phyloP scores from a whole-genome alignment of 2,329 filamentous ascomycete genomes.

The Metarhizium anisopliae region DNA sequence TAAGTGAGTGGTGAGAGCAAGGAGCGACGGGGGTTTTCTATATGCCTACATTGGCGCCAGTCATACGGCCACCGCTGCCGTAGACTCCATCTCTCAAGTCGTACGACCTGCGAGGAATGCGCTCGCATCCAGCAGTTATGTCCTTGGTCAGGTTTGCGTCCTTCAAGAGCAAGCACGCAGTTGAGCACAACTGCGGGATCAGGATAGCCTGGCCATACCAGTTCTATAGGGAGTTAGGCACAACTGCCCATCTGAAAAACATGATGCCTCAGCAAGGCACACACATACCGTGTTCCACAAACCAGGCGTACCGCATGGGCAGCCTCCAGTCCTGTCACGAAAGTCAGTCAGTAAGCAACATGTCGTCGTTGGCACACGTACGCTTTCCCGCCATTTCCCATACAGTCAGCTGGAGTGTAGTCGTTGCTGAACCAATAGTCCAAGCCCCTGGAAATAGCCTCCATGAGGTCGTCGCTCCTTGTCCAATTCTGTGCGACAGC shows the following conservation, averaged over 20 bases:
- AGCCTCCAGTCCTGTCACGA: constrained; percentile 5
- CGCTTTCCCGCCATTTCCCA: constrained; percentile 11
- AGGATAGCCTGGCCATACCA: constrained; percentile 16
- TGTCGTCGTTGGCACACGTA: not conserved
- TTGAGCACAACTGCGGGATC: constrained; percentile 14
- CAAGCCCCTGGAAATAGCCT: constrained; percentile 11
- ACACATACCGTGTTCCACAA: constrained; percentile 13
- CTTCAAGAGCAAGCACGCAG: constrained; percentile 11
- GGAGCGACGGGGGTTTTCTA: not conserved
- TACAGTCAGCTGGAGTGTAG: constrained; percentile 11
- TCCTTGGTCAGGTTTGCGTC: constrained; percentile 10
- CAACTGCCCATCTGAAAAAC: not conserved
- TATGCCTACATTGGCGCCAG: constrained; percentile 12
- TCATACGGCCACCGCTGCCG: constrained; percentile 12
- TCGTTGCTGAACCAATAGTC: constrained; percentile 17
- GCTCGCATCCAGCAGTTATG: constrained; percentile 11
- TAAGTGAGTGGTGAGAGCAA: not conserved
- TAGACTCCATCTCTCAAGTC: constrained; percentile 11
- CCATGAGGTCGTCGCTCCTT: constrained; percentile 6
- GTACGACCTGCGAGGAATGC: constrained; percentile 13
- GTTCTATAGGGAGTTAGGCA: constrained; percentile 8
- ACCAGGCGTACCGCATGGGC: constrained; percentile 4
- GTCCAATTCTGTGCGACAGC: constrained; percentile 9
- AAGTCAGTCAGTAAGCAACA: not conserved
- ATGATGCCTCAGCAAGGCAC: not conserved